A percentile compares a stretch with the other conserved stretches of the same genome.
These are phyloP conservation scores for Nepenthes gracilis DNA, from an alignment of 148 eudicot genomes.

Conservation along the genomic window DNA sequence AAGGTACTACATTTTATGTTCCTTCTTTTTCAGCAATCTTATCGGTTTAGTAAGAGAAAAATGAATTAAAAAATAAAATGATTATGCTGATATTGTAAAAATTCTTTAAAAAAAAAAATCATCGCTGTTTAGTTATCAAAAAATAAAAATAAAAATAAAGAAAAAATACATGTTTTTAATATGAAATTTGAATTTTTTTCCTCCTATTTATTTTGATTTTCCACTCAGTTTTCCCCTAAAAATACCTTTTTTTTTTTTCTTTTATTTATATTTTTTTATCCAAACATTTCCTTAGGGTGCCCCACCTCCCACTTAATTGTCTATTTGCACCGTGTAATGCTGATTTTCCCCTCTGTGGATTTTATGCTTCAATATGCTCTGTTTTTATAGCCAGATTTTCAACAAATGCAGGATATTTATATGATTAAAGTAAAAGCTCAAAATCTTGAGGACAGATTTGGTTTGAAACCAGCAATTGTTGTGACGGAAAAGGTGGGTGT, in stretches of 20 bases:
- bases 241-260: background rate
- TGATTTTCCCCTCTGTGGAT: conserved; percentile 1
- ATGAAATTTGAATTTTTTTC: too few species aligned
- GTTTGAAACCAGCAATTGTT: conserved; percentile 43
- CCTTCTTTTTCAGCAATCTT: background rate
- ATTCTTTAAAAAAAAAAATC: too few species aligned
- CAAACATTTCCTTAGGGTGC: background rate
- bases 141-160: too few species aligned
- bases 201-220: background rate
- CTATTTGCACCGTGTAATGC: background rate
- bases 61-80: too few species aligned
- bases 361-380: background rate
- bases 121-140: too few species aligned
- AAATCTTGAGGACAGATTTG: conserved; percentile 32
- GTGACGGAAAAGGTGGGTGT: conserved; percentile 80
- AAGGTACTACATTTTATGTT: conserved; percentile 31
- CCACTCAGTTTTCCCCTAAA: background rate
- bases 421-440: conserved; percentile 38
- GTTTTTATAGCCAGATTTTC: background rate
- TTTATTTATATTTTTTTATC: background rate
- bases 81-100: too few species aligned
- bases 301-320: background rate
- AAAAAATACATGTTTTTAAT: too few species aligned
- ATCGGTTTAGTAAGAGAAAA: too few species aligned
- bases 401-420: conserved; percentile 40